Percentiles rank a stretch among this genome's conserved stretches.
These are phyloP conservation scores for Microdochium trichocladiopsis DNA, from an alignment of 2,329 filamentous ascomycete genomes.

Conservation along the genomic window DNA sequence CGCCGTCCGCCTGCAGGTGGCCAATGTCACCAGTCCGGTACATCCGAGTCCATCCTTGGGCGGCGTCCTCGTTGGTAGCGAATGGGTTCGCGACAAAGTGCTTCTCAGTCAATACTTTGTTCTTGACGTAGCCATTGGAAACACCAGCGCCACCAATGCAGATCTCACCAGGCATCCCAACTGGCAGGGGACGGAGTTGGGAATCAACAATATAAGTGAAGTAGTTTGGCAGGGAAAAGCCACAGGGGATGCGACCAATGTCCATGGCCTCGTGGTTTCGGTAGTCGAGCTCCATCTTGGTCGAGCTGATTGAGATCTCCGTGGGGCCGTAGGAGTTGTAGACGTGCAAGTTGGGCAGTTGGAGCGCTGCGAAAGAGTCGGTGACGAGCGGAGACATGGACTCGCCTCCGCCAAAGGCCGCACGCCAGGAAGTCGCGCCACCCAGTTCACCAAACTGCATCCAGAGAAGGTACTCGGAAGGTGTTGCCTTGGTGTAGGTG, in stretches of 20 bases:
- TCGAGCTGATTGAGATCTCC: conserved; percentile 10
- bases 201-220: conserved; percentile 28
- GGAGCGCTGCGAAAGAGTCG: conserved; percentile 4
- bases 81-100: conserved; percentile 16
- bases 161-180: conserved; percentile 32
- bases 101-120: conserved; percentile 3
- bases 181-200: conserved; percentile 22
- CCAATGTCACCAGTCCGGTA: conserved; percentile 31
- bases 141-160: conserved; percentile 26
- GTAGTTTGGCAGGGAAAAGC: conserved; percentile 24
- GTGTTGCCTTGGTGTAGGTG: conserved; percentile 23
- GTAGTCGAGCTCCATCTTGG: conserved; percentile 3
- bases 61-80: conserved; percentile 5
- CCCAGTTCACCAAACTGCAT: conserved; percentile 10
- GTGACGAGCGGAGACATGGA: conserved; percentile 3
- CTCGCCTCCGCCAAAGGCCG: conserved; percentile 25
- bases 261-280: neutral
- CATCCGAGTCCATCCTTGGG: conserved; percentile 12
- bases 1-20: conserved; percentile 19
- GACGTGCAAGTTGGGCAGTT: conserved; percentile 5
- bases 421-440: conserved; percentile 14
- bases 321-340: conserved; percentile 19
- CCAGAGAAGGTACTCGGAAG: conserved; percentile 23
- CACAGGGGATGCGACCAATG: conserved; percentile 8
- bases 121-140: neutral